Evolutionary conservation across 495 filamentous ascomycete genomes (phyloP), one percentile per base, ranked within the genome.

Genomic region (Penicillium bialowiezense): DNA sequence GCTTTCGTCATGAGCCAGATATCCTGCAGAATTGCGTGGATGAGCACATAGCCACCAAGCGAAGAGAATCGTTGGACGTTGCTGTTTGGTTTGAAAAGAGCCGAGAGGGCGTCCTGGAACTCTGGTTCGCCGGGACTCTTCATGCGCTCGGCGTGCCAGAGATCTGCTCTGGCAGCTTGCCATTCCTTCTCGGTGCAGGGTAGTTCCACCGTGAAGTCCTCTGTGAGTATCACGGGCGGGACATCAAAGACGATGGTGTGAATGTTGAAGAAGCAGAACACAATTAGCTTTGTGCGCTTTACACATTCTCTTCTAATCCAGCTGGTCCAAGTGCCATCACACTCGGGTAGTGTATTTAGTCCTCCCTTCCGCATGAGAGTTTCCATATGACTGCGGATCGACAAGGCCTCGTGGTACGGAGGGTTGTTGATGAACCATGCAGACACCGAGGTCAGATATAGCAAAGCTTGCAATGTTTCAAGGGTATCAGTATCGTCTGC

Each of bases 21-120:
- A 37, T 86, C 80, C 52, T 89, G 85, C 12, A 87, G 74, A 42
- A 89, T 64, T 0, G 82, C 84, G 52, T 85, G 79, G 29, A 89
- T 86, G 4, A 88, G 74, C 5, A 84, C 75, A 50, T 87, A 87
- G 50, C 82, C 83, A 13, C 84, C 84, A 0, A 87, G 70, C 1
- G 83, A 81, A 7, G 84, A 84, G 28, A 70, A 68, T 10, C 51
- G 60, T 31, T 68, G 61, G 14, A 64, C 47, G 3, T 52, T 48
- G 23, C 58, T 52, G 14, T 40, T 40, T 19, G 55, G 61, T 1
- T 41, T 43, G 28, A 71, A 71, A 0, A 73, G 44, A 0, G 64
- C 59, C 6, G 52, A 51, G 2, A 73, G 41, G 5, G 69, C 69
- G 34, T 62, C 59, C 24, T 71, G 69, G n/a, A 72, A 45, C 21